phyloP scores from a whole-genome alignment of 495 filamentous ascomycete species.

The Schizothecium vesticola region DNA sequence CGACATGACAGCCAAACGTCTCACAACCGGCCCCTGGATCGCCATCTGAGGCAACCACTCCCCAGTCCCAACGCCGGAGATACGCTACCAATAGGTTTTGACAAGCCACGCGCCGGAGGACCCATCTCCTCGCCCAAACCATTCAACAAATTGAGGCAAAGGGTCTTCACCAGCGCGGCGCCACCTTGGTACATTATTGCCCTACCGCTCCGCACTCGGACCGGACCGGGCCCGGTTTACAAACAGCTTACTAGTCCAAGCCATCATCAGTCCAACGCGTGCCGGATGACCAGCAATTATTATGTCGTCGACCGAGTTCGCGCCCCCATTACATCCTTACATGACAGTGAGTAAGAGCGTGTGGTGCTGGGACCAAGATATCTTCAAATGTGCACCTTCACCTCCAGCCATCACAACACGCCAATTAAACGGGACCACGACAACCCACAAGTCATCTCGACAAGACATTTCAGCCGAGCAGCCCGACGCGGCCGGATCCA shows the following conservation, averaged over 20 bases:
- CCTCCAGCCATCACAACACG: background rate
- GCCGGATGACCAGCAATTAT: background rate
- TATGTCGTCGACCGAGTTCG: background rate
- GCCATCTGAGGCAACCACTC: background rate
- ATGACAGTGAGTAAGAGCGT: background rate
- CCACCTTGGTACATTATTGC: background rate
- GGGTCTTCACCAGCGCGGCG: background rate
- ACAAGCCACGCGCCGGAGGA: background rate
- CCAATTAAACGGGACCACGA: background rate
- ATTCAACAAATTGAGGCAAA: too few species aligned
- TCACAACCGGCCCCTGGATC: background rate
- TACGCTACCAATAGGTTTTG: background rate
- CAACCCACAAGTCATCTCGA: background rate
- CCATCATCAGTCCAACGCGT: background rate
- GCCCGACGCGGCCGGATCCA: conserved; percentile 2
- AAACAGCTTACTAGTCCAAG: background rate
- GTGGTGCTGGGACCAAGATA: background rate
- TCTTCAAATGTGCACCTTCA: background rate
- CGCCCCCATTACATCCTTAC: background rate
- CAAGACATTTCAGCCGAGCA: background rate
- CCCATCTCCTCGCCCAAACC: background rate
- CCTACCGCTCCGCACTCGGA: background rate
- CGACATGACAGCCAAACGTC: background rate
- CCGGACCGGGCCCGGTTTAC: background rate
- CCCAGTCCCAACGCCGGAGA: background rate